Percentiles rank a stretch among this genome's conserved stretches.
Evolutionary conservation across 257 asterid genomes (phyloP).

Genomic region (Solanum okadae): DNA sequence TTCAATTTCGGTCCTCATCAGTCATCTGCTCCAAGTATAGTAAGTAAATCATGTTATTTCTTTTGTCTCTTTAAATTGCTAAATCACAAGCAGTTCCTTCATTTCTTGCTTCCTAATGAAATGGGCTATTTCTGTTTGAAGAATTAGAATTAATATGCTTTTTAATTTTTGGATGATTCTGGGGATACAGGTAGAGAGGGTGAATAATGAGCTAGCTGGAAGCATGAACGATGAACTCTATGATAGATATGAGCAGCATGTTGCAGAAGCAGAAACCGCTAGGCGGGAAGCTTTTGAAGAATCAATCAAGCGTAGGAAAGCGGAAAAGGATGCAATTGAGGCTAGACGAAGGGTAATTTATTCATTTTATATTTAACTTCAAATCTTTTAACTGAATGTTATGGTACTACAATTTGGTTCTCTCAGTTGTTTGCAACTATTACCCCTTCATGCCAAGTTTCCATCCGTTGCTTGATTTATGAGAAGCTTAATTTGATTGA

Average conservation of each 20-base stretch:
- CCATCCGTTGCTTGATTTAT: background rate
- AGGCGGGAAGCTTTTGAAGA: conserved; percentile 63
- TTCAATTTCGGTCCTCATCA: conserved; percentile 2
- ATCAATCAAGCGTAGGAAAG: conserved; percentile 56
- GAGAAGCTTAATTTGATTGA: background rate
- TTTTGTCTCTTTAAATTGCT: background rate
- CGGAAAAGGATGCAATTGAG: conserved; percentile 58
- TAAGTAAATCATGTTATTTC: conserved; percentile 29
- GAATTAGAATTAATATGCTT: background rate
- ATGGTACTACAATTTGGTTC: background rate
- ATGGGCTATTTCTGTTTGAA: background rate
- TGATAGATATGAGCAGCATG: conserved; percentile 52
- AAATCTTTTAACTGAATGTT: background rate
- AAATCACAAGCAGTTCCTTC: background rate
- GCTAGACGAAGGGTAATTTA: conserved; percentile 33
- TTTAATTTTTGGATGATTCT: background rate
- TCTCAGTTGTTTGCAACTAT: background rate
- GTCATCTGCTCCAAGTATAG: conserved; percentile 29
- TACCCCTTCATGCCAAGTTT: background rate
- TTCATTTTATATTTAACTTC: background rate
- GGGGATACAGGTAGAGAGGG: conserved; percentile 38
- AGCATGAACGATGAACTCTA: conserved; percentile 12
- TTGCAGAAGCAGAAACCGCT: conserved; percentile 61
- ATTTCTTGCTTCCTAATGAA: background rate
- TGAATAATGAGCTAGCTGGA: conserved; percentile 25